phyloP scores from a whole-genome alignment of 2,329 filamentous ascomycete species.

The Nakataea oryzae region DNA sequence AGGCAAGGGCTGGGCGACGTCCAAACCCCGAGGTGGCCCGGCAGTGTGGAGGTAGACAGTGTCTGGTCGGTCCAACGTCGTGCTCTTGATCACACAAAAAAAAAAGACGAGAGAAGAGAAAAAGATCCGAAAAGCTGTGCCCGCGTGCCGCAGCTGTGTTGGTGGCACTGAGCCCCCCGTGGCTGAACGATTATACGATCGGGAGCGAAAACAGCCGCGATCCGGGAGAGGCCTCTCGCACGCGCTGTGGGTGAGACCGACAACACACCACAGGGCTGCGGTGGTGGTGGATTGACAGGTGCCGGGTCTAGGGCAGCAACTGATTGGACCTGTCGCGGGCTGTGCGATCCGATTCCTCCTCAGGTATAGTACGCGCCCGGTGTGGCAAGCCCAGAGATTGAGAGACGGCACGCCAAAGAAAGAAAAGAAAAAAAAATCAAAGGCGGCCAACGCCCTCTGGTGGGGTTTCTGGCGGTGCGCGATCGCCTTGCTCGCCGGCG shows the following conservation, averaged over 20 bases:
- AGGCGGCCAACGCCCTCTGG: not conserved
- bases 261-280: not conserved
- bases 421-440: not conserved
- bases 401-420: no score
- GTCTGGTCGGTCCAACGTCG: not conserved
- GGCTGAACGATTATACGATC: conserved; percentile 1
- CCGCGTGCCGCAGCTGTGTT: not conserved
- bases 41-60: not conserved
- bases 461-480: not conserved
- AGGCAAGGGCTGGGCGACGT: not conserved
- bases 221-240: not conserved
- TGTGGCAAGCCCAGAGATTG: conserved; percentile 1
- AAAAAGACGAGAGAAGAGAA: not conserved
- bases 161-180: not conserved
- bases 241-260: not conserved
- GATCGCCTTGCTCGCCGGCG: not conserved
- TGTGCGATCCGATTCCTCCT: conserved; percentile 2
- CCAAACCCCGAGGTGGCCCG: not conserved
- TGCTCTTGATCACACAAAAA: not conserved
- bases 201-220: conserved; percentile 1
- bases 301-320: not conserved
- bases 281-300: not conserved
- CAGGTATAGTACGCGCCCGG: not conserved
- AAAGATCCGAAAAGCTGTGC: not conserved
- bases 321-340: conserved; percentile 1